Conservation (phyloP, 352 stramenopile genomes). For the Phytophthora boehmeriae region DNA sequence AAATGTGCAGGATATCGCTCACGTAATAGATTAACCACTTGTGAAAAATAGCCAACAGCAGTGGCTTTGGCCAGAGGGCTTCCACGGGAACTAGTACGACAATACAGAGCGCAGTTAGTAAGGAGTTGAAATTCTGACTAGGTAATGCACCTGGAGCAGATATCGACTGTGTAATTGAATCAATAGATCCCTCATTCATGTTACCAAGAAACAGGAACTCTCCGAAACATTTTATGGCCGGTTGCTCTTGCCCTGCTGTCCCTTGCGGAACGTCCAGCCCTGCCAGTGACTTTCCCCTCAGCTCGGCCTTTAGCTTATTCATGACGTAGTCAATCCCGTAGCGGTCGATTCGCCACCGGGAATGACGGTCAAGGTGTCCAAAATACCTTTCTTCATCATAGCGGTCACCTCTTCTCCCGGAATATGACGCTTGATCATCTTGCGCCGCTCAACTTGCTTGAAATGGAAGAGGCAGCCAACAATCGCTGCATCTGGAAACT, state of each 20-base stretch:
- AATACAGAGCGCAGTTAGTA: too few relatives aligned
- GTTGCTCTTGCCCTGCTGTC: too few relatives aligned
- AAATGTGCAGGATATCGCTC: too few relatives aligned
- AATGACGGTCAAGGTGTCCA: not conserved
- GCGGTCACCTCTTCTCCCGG: not conserved
- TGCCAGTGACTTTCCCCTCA: too few relatives aligned
- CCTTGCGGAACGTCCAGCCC: too few relatives aligned
- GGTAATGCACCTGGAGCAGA: not conserved
- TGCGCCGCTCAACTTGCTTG: not conserved
- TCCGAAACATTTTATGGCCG: slow-evolving; percentile 1
- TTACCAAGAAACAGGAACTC: not conserved
- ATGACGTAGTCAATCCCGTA: too few relatives aligned
- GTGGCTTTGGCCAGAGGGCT: not conserved
- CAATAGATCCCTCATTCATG: not conserved
- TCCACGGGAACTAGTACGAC: not conserved
- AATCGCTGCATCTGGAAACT: not conserved
- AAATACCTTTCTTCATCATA: not conserved
- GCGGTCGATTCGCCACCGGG: too few relatives aligned
- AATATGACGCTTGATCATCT: not conserved
- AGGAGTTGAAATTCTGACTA: not conserved
- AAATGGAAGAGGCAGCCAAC: not conserved
- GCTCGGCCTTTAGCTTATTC: too few relatives aligned
- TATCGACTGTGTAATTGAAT: not conserved
- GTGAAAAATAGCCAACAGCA: not conserved
- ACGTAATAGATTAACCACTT: too few relatives aligned